Evolutionary conservation across 495 filamentous ascomycete species (phyloP).

Genomic region (Tuber indicum): DNA sequence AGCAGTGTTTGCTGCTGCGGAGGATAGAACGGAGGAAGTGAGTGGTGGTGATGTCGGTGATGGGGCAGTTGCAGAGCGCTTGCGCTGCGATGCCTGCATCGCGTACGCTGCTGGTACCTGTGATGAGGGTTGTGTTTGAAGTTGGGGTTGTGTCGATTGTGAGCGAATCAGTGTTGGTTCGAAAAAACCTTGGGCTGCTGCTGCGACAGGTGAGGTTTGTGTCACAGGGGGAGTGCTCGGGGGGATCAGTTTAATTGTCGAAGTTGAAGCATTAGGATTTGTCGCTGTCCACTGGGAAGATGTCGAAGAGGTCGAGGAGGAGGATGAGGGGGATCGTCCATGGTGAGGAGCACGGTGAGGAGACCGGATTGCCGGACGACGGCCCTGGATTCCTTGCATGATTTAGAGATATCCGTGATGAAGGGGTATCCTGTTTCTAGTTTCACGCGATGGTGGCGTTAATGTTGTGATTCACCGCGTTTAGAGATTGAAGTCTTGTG

Average conservation of each 20-base stretch:
- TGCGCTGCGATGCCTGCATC: slow-evolving; percentile 39
- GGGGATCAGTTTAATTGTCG: slow-evolving; percentile 37
- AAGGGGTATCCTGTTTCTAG: not conserved
- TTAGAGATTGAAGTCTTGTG: not conserved
- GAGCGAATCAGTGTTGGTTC: slow-evolving; percentile 31
- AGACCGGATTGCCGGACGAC: slow-evolving; percentile 31
- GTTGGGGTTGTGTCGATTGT: slow-evolving; percentile 35
- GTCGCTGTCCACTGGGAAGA: slow-evolving; percentile 33
- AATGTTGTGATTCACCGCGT: not conserved
- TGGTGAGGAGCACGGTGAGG: slow-evolving; percentile 34
- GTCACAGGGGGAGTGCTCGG: slow-evolving; percentile 21
- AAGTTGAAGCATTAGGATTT: slow-evolving; percentile 24
- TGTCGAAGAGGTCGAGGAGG: slow-evolving; percentile 38
- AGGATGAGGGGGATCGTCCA: slow-evolving; percentile 39
- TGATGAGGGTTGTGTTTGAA: slow-evolving; percentile 35
- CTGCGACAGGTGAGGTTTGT: slow-evolving; percentile 19
- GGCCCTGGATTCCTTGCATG: slow-evolving; percentile 22
- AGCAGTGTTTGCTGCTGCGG: slow-evolving; percentile 16
- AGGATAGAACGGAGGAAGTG: slow-evolving; percentile 14
- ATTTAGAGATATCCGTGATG: not conserved
- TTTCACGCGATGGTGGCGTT: not conserved
- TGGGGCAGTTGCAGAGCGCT: slow-evolving; percentile 37
- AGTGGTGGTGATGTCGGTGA: slow-evolving; percentile 35
- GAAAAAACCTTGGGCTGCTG: slow-evolving; percentile 36
- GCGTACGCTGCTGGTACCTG: slow-evolving; percentile 43